Evolutionary conservation across 1,284 basidiomycete genomes (phyloP), one percentile per base, ranked within the genome.

Genomic region (Ceratorhiza oryzae-sativae): DNA sequence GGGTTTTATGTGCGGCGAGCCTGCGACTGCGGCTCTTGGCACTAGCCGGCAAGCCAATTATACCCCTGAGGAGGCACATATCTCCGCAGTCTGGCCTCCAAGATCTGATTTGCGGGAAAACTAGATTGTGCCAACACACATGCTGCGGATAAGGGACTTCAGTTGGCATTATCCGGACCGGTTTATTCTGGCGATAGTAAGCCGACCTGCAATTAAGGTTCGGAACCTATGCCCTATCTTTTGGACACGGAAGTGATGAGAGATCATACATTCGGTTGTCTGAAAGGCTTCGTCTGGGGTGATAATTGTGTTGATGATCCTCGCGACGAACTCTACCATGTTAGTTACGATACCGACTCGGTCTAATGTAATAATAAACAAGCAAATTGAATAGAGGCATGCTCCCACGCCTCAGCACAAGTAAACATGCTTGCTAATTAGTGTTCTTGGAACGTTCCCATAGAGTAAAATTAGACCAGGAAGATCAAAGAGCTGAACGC

Each of bases 91-190:
- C n/a, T n/a, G n/a, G n/a, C n/a, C n/a, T n/a, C n/a, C n/a, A n/a
- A n/a, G n/a, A n/a, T n/a, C n/a, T n/a, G n/a, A n/a, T n/a, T n/a
- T n/a, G n/a, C n/a, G n/a, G n/a, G n/a, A n/a, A n/a, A n/a, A n/a
- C 12, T 18, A 56, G 45, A 12, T 36, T 36, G 30, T 15, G 46
- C 46, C 5, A 46, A 46, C 32, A 15, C 41, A 42, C 32, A 23
- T 63, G 61, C 61, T 63, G 61, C 61, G 61, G 61, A 63, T 42
- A 63, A 63, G 45, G n/a, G 13, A 63, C 36, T 46, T 48, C 13
- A 49, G 32, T 30, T 49, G 25, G 30, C 20, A 36, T 63, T 49
- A 18, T 49, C 20, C 6, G 42, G 10, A 48, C 23, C 41, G 30
- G 23, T n/a, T 20, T 32, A 36, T 49, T 63, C 61, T 63, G 34